Percentiles rank a stretch among this genome's conserved stretches.
These are phyloP conservation scores for Colletotrichum spinosum DNA, from an alignment of 2,329 filamentous ascomycete genomes.

Conservation along the genomic window DNA sequence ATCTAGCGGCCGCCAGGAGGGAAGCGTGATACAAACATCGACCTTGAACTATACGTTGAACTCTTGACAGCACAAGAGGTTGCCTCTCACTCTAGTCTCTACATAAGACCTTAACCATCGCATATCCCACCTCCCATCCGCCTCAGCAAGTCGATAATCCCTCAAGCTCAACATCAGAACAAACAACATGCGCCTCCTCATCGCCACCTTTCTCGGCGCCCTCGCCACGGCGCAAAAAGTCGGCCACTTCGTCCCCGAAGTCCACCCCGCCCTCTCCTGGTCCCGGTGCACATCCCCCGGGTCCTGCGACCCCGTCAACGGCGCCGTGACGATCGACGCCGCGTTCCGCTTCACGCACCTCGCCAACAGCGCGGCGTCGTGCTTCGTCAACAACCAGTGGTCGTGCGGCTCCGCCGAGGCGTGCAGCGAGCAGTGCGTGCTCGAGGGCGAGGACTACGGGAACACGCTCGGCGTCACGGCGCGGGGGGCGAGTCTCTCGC, in stretches of 20 bases:
- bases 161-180: not conserved
- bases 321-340: conserved; percentile 25
- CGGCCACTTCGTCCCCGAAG: conserved; percentile 12
- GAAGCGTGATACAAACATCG: not conserved
- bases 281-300: conserved; percentile 14
- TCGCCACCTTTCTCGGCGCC: not conserved
- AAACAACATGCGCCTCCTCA: conserved; percentile 6
- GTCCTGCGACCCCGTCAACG: conserved; percentile 9
- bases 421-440: conserved; percentile 56
- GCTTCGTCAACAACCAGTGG: conserved; percentile 59
- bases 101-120: too few relatives aligned
- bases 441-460: conserved; percentile 59
- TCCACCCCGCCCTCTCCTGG: conserved; percentile 30
- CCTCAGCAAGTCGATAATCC: not conserved
- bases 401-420: conserved; percentile 47
- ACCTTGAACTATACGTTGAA: too few relatives aligned
- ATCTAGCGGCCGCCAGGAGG: not conserved
- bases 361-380: conserved; percentile 54
- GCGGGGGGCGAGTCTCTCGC: conserved; percentile 56
- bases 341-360: conserved; percentile 28
- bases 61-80: too few relatives aligned
- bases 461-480: conserved; percentile 59
- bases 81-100: too few relatives aligned
- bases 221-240: conserved; percentile 19
- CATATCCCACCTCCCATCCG: too few relatives aligned